Evolutionary conservation across 257 asterid genomes (phyloP), one percentile per base, ranked within the genome.

Genomic region (Leonotis leonurus): DNA sequence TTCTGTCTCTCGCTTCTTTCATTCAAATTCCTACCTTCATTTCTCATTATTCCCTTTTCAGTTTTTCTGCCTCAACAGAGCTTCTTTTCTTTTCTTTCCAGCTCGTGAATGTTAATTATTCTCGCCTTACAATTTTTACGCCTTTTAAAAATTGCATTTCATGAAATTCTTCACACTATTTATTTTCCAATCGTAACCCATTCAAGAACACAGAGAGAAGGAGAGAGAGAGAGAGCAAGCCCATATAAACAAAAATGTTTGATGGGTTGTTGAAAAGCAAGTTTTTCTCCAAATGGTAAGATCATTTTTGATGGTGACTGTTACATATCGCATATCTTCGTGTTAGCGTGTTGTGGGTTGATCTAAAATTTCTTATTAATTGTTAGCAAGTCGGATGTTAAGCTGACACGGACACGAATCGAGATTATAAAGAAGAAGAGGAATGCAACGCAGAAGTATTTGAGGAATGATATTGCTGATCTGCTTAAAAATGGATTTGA

Each of bases 401-500:
- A 75, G 86, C 63, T 64, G 84, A 81, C 82, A 0, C 76, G 70
- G 72, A 54, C 85, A 2, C 76, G 97, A 56, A 65, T 86, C n/a
- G 95, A 85, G 56, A 60, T 83, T 64, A 80, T 86, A 45, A 72
- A 58, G 85, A 81, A 75, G 81, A 92, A 80, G 77, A 83, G 96
- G 60, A 85, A 77, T 33, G 97, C 97, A 68, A 81, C 80, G 73
- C 78, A 76, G 79, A 89, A 77, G 73, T 92, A 75, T 69, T 72
- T 89, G 80, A 85, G 78, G 77, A 89, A 77, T 56, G 99, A 92
- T 46, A 51, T 89, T 64, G 75, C 80, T 24, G 95, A 86, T 73
- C 94, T 89, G 45, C 89, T 92, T 29, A 86, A 40, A 58, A 77
- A 75, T 77, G 88, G 81, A 21, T 58, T 81, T 46, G 93, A 84